A percentile compares a stretch with the other conserved stretches of the same genome.
Conservation (phyloP, 1,139 yeast species). For the Blastobotrys elegans region DNA sequence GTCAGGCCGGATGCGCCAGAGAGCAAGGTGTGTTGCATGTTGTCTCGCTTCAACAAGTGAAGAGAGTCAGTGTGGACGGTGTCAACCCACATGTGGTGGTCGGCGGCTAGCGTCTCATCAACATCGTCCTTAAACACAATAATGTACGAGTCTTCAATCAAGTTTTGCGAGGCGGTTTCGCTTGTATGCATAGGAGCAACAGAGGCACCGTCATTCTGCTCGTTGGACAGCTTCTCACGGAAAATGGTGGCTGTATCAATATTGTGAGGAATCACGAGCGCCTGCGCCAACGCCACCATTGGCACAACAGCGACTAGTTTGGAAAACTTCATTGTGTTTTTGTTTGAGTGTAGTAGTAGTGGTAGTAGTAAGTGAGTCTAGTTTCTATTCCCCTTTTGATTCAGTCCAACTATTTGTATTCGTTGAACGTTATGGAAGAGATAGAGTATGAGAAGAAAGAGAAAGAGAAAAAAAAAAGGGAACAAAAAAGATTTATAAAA, state of each 20-base stretch:
- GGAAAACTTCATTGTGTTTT: slow-evolving; percentile 35
- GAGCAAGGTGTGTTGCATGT: slow-evolving; percentile 40
- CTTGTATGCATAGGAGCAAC: slow-evolving; percentile 42
- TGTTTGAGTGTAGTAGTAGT: not conserved
- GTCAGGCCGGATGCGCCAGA: slow-evolving; percentile 50
- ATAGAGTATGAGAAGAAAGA: not conserved
- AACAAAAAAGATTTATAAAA: too few species aligned
- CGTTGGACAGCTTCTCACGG: slow-evolving; percentile 24
- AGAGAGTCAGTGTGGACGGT: slow-evolving; percentile 40
- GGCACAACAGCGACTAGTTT: slow-evolving; percentile 41
- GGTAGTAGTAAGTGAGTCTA: not conserved
- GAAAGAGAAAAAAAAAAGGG: not conserved
- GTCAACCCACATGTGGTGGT: slow-evolving; percentile 64
- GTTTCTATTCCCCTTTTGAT: not conserved
- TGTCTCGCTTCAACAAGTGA: slow-evolving; percentile 31
- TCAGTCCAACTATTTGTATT: not conserved
- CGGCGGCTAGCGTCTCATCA: slow-evolving; percentile 45
- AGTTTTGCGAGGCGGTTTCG: slow-evolving; percentile 41
- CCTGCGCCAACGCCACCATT: slow-evolving; percentile 53
- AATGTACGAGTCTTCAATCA: slow-evolving; percentile 74
- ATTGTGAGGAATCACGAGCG: slow-evolving; percentile 56
- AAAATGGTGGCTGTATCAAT: slow-evolving; percentile 23
- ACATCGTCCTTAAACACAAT: slow-evolving; percentile 65
- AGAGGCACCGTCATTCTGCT: slow-evolving; percentile 18
- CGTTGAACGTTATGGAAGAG: not conserved